Evolutionary conservation across 2,329 filamentous ascomycete genomes (phyloP).

Genomic region (Hortaea werneckii): DNA sequence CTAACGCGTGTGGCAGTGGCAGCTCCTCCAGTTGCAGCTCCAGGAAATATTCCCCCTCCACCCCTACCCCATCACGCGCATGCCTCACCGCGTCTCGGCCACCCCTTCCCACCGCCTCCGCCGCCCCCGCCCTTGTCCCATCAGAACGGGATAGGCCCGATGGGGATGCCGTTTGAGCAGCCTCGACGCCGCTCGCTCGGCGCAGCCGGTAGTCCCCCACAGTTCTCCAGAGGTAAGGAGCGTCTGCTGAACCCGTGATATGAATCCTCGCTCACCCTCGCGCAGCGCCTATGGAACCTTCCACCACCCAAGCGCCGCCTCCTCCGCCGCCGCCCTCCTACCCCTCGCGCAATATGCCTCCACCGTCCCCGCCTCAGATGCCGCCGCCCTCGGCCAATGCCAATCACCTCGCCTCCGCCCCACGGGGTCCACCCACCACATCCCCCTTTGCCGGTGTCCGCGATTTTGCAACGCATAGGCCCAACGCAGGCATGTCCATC

Average conservation of each 20-base stretch:
- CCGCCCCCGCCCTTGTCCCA: slow-evolving; percentile 9
- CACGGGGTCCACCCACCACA: slow-evolving; percentile 35
- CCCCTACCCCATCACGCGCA: slow-evolving; percentile 5
- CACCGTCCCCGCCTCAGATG: slow-evolving; percentile 38
- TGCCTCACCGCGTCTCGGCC: slow-evolving; percentile 13
- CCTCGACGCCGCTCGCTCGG: slow-evolving; percentile 36
- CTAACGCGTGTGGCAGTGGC: slow-evolving; percentile 1
- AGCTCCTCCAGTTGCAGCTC: background rate
- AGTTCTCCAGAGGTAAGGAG: slow-evolving; percentile 18
- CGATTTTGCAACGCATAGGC: slow-evolving; percentile 45
- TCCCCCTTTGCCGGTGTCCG: slow-evolving; percentile 40
- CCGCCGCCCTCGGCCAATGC: slow-evolving; percentile 30
- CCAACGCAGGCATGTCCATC: slow-evolving; percentile 61
- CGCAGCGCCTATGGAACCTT: slow-evolving; percentile 20
- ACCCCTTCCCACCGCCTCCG: slow-evolving; percentile 12
- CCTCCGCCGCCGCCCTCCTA: slow-evolving; percentile 31
- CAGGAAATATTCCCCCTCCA: background rate
- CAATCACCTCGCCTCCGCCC: slow-evolving; percentile 18
- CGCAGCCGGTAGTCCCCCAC: slow-evolving; percentile 24
- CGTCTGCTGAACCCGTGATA: background rate
- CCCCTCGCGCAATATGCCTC: slow-evolving; percentile 37
- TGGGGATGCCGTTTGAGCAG: slow-evolving; percentile 33
- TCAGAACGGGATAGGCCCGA: slow-evolving; percentile 21
- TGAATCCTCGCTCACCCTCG: background rate
- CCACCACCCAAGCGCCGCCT: slow-evolving; percentile 22